These are phyloP conservation scores for Fusarium stilboides DNA, from an alignment of 2,329 filamentous ascomycete genomes.

Conservation along the genomic window DNA sequence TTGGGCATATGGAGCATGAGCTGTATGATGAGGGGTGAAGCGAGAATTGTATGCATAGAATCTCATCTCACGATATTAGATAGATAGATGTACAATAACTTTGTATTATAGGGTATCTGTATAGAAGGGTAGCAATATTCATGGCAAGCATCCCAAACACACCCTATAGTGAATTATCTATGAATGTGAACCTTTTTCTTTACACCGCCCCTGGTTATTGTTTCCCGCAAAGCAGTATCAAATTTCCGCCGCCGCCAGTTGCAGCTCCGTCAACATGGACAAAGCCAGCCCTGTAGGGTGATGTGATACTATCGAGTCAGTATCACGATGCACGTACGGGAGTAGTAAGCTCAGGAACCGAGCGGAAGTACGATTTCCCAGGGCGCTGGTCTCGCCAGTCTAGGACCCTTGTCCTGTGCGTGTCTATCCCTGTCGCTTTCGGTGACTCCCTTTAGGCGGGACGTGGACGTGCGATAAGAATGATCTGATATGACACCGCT, in stretches of 20 bases:
- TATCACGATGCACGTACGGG: not conserved
- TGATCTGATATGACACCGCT: slow-evolving; percentile 47
- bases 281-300: slow-evolving; percentile 15
- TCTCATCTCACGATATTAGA: slow-evolving; percentile 41
- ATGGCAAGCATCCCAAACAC: not conserved
- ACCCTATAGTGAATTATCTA: slow-evolving; percentile 3
- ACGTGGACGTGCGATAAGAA: slow-evolving; percentile 44
- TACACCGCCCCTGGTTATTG: slow-evolving; percentile 8
- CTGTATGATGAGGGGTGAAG: slow-evolving; percentile 20
- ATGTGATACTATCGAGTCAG: slow-evolving; percentile 16
- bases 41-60: slow-evolving; percentile 38
- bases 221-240: not conserved
- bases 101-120: not conserved
- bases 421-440: slow-evolving; percentile 33
- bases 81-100: slow-evolving; percentile 24
- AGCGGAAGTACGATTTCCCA: slow-evolving; percentile 5
- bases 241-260: slow-evolving; percentile 6
- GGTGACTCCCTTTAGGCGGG: slow-evolving; percentile 35
- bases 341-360: slow-evolving; percentile 17
- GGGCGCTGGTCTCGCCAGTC: slow-evolving; percentile 14
- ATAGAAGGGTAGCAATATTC: slow-evolving; percentile 5
- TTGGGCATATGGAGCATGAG: slow-evolving; percentile 14
- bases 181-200: not conserved
- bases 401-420: slow-evolving; percentile 2
- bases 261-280: slow-evolving; percentile 3